Evolutionary conservation across 163 green algal species (phyloP), one percentile per base, ranked within the genome.

Genomic region (Trebouxiophyceae sp.): DNA sequence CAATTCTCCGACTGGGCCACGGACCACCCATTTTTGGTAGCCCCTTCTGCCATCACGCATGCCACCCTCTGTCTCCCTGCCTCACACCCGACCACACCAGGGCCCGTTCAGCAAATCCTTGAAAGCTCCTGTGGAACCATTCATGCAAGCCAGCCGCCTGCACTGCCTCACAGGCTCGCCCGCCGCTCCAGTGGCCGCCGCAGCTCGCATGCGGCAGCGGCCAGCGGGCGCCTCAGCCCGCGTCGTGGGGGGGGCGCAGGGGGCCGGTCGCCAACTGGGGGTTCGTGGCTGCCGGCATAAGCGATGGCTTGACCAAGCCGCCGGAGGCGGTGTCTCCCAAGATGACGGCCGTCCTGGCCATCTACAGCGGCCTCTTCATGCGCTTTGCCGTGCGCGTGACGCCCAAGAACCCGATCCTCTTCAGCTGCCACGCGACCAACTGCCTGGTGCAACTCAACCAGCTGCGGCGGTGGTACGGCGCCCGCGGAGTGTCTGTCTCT

Each of bases 351-450:
- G 56, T 69, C 24, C 82, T 87, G 72, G 84, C 75, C 65, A 64
- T 95, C 20, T 95, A 93, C 73, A 83, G 63, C 27, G 47, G 68
- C 19, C 79, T 95, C n/a, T 95, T 95, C 73, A 92, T 92, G 85
- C 81, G 87, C 8, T 95, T 93, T 58, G 81, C 87, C 44, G 87
- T 80, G 85, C 69, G 73, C 24, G 88, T 95, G 60, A 57, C 85
- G 70, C 87, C 87, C 2, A 68, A 80, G 45, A 95, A 95, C 74
- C 84, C 85, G 57, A 70, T 93, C 19, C 79, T 95, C 6, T 77
- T 93, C 33, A 81, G 82, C 28, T 95, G 81, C 67, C 87, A 95
- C 63, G 62, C 70, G 5, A 72, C 78, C 54, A 95, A 95, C 65
- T 86, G 90, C 70, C 44, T 23, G 20, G 83, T 89, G 31, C 85